Evolutionary conservation across 2,329 filamentous ascomycete genomes (phyloP).

Genomic region (Alternaria postmessia): DNA sequence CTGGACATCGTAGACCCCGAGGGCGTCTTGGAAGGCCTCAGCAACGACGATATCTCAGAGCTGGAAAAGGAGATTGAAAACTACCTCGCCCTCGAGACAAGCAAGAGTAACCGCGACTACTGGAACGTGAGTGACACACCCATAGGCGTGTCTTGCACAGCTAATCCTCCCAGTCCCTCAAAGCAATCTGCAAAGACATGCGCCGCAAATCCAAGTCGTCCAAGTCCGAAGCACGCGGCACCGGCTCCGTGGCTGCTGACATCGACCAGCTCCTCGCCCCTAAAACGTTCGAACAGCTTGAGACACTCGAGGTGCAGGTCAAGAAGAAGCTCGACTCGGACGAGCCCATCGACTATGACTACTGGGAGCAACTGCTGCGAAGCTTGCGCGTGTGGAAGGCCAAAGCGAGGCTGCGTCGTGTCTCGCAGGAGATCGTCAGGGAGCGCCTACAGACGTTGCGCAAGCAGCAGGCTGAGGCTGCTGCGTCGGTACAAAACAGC

Average conservation of each 20-base stretch:
- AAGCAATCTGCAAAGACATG: constrained; percentile 80
- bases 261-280: constrained; percentile 86
- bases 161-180: constrained; percentile 69
- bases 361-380: constrained; percentile 92
- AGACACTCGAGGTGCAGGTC: constrained; percentile 86
- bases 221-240: constrained; percentile 73
- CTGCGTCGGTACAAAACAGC: constrained; percentile 63
- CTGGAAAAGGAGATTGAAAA: constrained; percentile 83
- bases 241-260: constrained; percentile 83
- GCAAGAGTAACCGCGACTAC: constrained; percentile 80
- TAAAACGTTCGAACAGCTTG: constrained; percentile 87
- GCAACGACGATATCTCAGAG: constrained; percentile 72
- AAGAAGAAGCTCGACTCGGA: constrained; percentile 84
- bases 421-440: constrained; percentile 78
- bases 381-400: constrained; percentile 91
- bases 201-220: constrained; percentile 69
- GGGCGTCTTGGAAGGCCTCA: constrained; percentile 78
- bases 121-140: constrained; percentile 69
- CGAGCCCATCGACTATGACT: constrained; percentile 94
- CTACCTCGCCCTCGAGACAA: constrained; percentile 82
- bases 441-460: constrained; percentile 72
- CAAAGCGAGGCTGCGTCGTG: constrained; percentile 79
- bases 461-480: constrained; percentile 73
- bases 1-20: constrained; percentile 82
- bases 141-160: constrained; percentile 22